A percentile compares a stretch with the other conserved stretches of the same genome.
These are phyloP conservation scores for Wickerhamiella siamensis DNA, from an alignment of 805 yeast species.

Conservation along the genomic window DNA sequence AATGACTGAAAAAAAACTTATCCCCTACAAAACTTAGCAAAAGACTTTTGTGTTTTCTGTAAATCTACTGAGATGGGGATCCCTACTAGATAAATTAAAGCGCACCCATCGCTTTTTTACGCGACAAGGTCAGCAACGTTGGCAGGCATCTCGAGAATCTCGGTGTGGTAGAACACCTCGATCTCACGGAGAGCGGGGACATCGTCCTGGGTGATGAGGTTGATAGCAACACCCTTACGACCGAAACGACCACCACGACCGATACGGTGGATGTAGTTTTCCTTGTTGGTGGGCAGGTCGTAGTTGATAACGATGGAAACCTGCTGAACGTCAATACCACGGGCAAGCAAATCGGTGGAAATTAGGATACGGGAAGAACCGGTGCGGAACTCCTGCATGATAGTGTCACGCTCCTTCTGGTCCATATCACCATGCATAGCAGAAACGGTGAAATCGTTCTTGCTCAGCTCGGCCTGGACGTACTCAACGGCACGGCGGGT, in stretches of 20 bases:
- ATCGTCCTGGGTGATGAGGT: conserved; percentile 77
- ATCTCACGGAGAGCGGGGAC: conserved; percentile 62
- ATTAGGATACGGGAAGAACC: conserved; percentile 89
- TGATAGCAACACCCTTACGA: conserved; percentile 95
- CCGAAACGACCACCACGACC: conserved; percentile 99
- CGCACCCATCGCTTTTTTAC: background rate
- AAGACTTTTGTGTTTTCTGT: background rate
- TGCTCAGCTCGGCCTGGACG: conserved; percentile 60
- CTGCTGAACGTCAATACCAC: conserved; percentile 97
- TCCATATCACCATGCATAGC: conserved; percentile 95
- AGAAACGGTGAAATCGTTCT: conserved; percentile 76
- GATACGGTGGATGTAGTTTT: conserved; percentile 92
- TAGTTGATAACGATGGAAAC: conserved; percentile 89
- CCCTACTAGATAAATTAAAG: background rate
- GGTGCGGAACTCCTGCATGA: conserved; percentile 91
- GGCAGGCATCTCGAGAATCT: conserved; percentile 86
- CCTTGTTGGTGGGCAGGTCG: conserved; percentile 80
- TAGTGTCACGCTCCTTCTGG: conserved; percentile 83
- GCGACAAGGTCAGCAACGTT: conserved; percentile 28
- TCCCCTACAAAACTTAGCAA: too few relatives aligned
- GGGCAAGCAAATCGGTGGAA: conserved; percentile 89
- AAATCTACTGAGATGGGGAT: background rate
- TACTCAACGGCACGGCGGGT: conserved; percentile 88
- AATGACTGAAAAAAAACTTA: background rate
- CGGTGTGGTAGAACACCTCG: conserved; percentile 79